Percentiles rank a stretch among this genome's conserved stretches.
Conservation (phyloP, 2,329 filamentous ascomycete genomes). For the Mollisiaceae sp. region DNA sequence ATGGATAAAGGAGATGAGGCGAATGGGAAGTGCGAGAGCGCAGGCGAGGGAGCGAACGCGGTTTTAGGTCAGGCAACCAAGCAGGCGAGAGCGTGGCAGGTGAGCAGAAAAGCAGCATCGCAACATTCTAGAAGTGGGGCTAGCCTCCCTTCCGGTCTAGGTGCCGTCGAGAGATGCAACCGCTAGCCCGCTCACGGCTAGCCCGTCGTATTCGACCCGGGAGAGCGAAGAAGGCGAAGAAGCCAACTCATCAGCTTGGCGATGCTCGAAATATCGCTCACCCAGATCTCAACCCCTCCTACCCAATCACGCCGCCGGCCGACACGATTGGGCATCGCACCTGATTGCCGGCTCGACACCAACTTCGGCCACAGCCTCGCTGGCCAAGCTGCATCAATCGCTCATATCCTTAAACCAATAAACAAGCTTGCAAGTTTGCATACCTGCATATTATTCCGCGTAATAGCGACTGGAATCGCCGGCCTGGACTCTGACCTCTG, state of each 20-base stretch:
- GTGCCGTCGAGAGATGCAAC: conserved; percentile 11
- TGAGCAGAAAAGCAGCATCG: conserved; percentile 12
- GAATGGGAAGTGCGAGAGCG: conserved; percentile 20
- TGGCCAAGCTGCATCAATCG: conserved; percentile 36
- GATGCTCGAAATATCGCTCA: conserved; percentile 9
- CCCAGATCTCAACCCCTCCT: not conserved
- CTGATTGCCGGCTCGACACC: not conserved
- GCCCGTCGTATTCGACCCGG: not conserved
- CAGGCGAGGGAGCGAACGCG: no score
- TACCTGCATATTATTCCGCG: conserved; percentile 17
- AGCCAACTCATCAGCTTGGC: conserved; percentile 18
- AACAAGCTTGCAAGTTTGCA: conserved; percentile 32
- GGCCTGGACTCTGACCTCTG: conserved; percentile 19
- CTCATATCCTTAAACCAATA: conserved; percentile 27
- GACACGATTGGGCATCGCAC: not conserved
- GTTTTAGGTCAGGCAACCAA: no score
- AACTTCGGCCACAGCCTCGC: conserved; percentile 36
- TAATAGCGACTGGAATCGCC: conserved; percentile 19
- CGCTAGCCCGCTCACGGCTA: not conserved
- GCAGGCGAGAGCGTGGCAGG: no score
- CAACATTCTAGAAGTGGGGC: not conserved
- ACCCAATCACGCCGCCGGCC: not conserved
- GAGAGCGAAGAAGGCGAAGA: not conserved
- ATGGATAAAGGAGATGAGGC: conserved; percentile 20
- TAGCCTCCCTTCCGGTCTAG: conserved; percentile 14